Evolutionary conservation across 148 eudicot species (phyloP), one percentile per base, ranked within the genome.

Genomic region (Arctostaphylos glauca): DNA sequence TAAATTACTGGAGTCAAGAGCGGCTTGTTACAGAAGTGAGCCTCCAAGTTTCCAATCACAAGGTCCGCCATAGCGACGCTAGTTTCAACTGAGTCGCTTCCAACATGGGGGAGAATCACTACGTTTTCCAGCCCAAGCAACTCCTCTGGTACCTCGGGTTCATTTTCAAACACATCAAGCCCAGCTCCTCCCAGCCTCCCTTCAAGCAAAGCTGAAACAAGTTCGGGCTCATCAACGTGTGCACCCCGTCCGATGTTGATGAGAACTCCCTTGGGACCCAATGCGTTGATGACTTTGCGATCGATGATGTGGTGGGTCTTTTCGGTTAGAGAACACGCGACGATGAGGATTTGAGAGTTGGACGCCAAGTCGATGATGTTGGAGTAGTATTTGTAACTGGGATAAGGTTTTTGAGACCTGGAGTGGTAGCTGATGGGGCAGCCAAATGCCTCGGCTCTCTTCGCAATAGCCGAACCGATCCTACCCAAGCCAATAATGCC

Each of bases 141-240:
- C 77, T 88, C 86, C 81, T 92, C 91, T n/a, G 94, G 94, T 59
- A 94, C 95, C 38, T 90, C 77, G 2, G 98, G 98, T 70, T 95
- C 98, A 23, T 92, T 83, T 85, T 91, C 98, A 82, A 87, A 95
- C 62, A 95, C 98, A 86, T 95, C 98, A 18, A 94, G 90, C 78
- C 98, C 98, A 4, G 98, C 98, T 12, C 96, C 98, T 67, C 91
- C 98, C 67, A 96, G 31, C 72, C 95, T 84, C 47, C 96, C 93
- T 79, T 96, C 95, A 21, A 89, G 82, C 82, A 96, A 84, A 19
- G 98, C 98, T 60, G 93, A 86, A 5, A 96, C 92, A 6, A 96
- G 94, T 81, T 94, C 98, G 2, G 87, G 83, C 77, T 96, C 98
- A 80, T 91, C 95, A 43, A 96, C 84, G 64, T 92, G 96, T 59